phyloP scores from a whole-genome alignment of 352 stramenopile genomes.

The Phytophthora pini region DNA sequence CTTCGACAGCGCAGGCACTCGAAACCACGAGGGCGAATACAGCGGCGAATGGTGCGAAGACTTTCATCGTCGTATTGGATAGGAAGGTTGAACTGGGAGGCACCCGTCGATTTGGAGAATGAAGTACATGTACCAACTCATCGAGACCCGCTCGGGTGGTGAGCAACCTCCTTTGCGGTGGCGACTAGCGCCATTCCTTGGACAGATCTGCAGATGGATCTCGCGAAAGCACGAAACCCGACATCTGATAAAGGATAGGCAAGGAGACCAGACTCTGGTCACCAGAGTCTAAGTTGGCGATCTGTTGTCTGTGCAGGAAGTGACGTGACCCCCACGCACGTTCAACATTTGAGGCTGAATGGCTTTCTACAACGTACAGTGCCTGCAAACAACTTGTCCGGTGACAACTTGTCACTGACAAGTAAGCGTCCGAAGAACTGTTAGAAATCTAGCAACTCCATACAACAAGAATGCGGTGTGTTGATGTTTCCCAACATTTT shows the following conservation, averaged over 20 bases:
- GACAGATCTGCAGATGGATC: background rate
- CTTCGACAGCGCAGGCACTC: slow-evolving; percentile 16
- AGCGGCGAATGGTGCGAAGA: slow-evolving; percentile 13
- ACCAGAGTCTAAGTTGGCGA: background rate
- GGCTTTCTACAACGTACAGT: too few relatives aligned
- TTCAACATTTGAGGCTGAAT: too few relatives aligned
- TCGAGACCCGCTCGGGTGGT: too few relatives aligned
- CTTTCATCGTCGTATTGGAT: slow-evolving; percentile 10
- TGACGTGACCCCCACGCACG: background rate
- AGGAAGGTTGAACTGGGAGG: too few relatives aligned
- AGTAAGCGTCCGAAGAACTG: too few relatives aligned
- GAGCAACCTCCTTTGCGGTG: too few relatives aligned
- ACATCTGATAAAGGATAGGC: background rate
- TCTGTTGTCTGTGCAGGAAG: background rate
- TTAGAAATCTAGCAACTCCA: background rate
- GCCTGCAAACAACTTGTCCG: too few relatives aligned
- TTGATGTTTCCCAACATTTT: background rate
- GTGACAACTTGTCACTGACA: too few relatives aligned
- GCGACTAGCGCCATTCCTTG: too few relatives aligned
- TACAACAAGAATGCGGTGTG: background rate
- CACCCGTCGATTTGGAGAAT: too few relatives aligned
- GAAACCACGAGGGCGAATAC: slow-evolving; percentile 6
- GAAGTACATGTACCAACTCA: too few relatives aligned
- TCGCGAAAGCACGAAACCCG: background rate
- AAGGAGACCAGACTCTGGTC: background rate